Conservation (phyloP, 129 eudicot genomes). For the sunflower (Helianthus annuus) region HanXRQr2.0-SUNRISE NC_035437.2:175760910-175761409, state of each 20-base stretch:
- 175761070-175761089: background rate
- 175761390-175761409: background rate
- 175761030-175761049: slow-evolving; percentile 9
- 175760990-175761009: background rate
- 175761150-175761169: background rate
- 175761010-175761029: background rate
- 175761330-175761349: no score
- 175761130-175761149: background rate
- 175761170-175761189: background rate
- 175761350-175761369: background rate
- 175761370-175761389: background rate
- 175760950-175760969: no score
- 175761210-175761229: background rate
- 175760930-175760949: no score
- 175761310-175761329: background rate
- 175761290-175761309: background rate
- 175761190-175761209: slow-evolving; percentile 12
- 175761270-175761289: background rate
- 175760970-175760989: no score
- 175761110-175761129: background rate
- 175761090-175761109: background rate
- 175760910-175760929: no score
- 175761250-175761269: background rate
- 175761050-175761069: background rate
- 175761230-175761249: background rate